A percentile compares a stretch with the other conserved stretches of the same genome.
Evolutionary conservation across 306 rosid genomes (phyloP).

Genomic region (Echinosophora koreensis): DNA sequence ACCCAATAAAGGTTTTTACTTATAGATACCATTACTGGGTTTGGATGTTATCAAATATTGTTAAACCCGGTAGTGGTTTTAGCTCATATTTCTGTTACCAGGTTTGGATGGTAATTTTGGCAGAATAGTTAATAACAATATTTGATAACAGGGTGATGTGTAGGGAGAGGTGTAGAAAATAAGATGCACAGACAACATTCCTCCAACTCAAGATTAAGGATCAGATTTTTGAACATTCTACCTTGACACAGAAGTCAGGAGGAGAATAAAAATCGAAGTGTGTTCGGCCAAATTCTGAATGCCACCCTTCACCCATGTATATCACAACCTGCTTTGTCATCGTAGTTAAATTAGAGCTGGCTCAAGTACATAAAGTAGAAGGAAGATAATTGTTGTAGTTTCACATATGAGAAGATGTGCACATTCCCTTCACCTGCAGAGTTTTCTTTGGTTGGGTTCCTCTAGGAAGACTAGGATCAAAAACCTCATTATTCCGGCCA

Average conservation of each 20-base stretch:
- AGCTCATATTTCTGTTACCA: not conserved
- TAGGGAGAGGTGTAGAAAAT: not conserved
- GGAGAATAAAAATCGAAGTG: constrained; percentile 84
- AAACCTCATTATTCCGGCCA: constrained; percentile 37
- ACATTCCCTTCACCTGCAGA: constrained; percentile 57
- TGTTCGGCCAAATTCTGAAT: constrained; percentile 63
- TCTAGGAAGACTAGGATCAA: constrained; percentile 57
- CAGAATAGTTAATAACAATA: not conserved
- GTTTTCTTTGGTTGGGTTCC: not conserved
- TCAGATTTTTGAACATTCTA: not conserved
- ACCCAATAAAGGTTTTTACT: not conserved
- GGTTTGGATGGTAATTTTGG: constrained; percentile 8
- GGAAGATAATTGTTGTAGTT: not conserved
- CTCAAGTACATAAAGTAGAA: not conserved
- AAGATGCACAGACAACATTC: not conserved
- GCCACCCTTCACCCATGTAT: constrained; percentile 93
- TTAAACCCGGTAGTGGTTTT: not conserved
- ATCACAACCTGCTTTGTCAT: constrained; percentile 62
- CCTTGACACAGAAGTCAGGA: constrained; percentile 72
- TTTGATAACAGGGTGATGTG: not conserved
- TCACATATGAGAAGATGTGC: not conserved
- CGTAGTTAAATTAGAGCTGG: not conserved
- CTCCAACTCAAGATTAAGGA: not conserved
- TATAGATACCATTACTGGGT: not conserved
- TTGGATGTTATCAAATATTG: constrained; percentile 1